These are phyloP conservation scores for Phytophthora uliginosa DNA, from an alignment of 352 stramenopile genomes.

Conservation along the genomic window DNA sequence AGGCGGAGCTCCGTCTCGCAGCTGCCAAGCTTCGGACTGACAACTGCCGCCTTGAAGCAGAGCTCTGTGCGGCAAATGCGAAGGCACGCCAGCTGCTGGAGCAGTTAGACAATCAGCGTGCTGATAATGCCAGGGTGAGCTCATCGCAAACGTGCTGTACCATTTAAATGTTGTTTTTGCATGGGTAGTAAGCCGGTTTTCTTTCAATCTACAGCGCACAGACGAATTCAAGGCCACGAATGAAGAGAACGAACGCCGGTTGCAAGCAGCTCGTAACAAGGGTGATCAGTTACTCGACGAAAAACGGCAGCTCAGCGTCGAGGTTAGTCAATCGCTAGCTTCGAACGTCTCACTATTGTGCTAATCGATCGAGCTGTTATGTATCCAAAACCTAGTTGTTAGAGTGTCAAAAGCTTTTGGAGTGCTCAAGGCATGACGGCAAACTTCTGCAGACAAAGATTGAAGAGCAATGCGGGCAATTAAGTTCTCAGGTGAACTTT, in stretches of 20 bases:
- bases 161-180: background rate
- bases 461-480: conserved; percentile 20
- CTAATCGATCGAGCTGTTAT: background rate
- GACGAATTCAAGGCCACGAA: conserved; percentile 11
- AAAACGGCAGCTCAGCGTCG: conserved; percentile 19
- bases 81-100: conserved; percentile 32
- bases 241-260: conserved; percentile 21
- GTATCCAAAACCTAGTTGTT: conserved; percentile 11
- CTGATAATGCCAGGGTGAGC: conserved; percentile 20
- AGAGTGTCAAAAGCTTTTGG: conserved; percentile 22
- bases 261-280: conserved; percentile 13
- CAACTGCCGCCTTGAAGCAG: conserved; percentile 54
- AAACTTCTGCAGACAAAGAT: conserved; percentile 22
- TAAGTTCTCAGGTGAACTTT: conserved; percentile 30
- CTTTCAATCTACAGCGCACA: conserved; percentile 15
- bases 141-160: background rate
- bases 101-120: conserved; percentile 26
- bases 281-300: conserved; percentile 22
- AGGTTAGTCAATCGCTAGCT: conserved; percentile 19
- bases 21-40: conserved; percentile 58
- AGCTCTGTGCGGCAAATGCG: conserved; percentile 23
- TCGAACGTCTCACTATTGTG: background rate
- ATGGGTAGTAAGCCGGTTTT: background rate
- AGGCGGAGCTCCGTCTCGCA: conserved; percentile 48
- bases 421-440: conserved; percentile 27